Percentiles rank a stretch among this genome's conserved stretches.
phyloP scores from a whole-genome alignment of 2,329 filamentous ascomycete species.

The Metarhizium brunneum region DNA sequence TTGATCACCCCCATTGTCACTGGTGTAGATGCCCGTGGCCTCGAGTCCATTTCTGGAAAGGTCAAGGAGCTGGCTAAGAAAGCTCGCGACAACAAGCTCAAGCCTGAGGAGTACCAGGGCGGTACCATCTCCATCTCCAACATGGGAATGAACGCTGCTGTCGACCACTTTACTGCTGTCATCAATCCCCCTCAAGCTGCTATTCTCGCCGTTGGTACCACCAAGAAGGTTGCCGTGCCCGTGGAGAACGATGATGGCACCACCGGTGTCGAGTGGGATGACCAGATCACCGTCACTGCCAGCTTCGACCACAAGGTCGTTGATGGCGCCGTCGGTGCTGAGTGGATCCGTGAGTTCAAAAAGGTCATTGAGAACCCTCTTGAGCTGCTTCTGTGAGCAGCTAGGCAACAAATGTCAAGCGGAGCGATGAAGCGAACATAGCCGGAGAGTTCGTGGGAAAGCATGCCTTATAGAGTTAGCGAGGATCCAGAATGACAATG shows the following conservation, averaged over 20 bases:
- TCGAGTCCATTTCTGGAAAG: constrained; percentile 76
- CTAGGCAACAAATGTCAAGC: not conserved
- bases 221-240: constrained; percentile 88
- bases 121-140: constrained; percentile 99
- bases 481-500: constrained; percentile 5
- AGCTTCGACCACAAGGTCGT: constrained; percentile 99
- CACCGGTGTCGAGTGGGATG: constrained; percentile 74
- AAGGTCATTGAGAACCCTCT: constrained; percentile 96
- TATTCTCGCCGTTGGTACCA: constrained; percentile 90
- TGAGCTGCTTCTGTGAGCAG: constrained; percentile 73
- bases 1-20: constrained; percentile 97
- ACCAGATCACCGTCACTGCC: constrained; percentile 89
- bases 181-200: constrained; percentile 98
- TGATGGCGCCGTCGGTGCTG: constrained; percentile 89
- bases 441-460: constrained; percentile 6
- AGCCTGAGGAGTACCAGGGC: constrained; percentile 98
- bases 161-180: constrained; percentile 95
- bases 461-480: constrained; percentile 10
- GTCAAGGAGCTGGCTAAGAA: constrained; percentile 97
- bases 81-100: constrained; percentile 93
- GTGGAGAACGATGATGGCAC: constrained; percentile 77
- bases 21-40: constrained; percentile 75
- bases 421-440: not conserved
- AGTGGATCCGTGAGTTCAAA: constrained; percentile 97
- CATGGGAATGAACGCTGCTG: constrained; percentile 98